These are phyloP conservation scores for Saccharomyces kudriavzevii DNA, from an alignment of 805 yeast genomes.

Conservation along the genomic window DNA sequence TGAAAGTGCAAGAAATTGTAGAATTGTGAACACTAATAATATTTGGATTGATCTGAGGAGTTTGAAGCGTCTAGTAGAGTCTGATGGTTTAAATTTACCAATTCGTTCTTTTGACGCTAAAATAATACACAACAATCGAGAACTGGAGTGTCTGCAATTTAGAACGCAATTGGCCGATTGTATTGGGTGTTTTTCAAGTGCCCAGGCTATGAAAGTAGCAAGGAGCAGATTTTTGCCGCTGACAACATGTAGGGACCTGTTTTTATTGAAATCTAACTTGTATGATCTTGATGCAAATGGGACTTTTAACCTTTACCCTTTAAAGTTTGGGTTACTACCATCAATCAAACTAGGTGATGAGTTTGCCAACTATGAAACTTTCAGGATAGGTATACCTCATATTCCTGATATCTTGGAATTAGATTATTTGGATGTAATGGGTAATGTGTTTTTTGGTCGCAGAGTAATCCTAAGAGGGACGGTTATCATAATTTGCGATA, in stretches of 20 bases:
- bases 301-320: neutral
- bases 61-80: neutral
- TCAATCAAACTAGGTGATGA: neutral
- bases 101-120: neutral
- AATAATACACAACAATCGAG: neutral
- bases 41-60: neutral
- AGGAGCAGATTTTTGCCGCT: neutral
- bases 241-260: neutral
- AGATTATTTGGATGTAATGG: constrained; percentile 95
- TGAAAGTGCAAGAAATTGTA: neutral
- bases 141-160: neutral
- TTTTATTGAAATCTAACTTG: neutral
- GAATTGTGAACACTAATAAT: neutral
- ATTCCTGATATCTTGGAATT: constrained; percentile 95
- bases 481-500: constrained; percentile 93
- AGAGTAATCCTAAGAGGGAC: constrained; percentile 91
- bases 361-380: neutral
- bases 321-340: neutral
- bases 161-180: neutral
- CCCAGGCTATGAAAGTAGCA: neutral
- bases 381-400: constrained; percentile 40
- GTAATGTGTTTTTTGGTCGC: constrained; percentile 88
- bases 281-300: neutral
- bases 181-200: neutral
- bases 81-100: neutral